phyloP scores from a whole-genome alignment of 257 asterid species.

The Primulina tabacum region DNA sequence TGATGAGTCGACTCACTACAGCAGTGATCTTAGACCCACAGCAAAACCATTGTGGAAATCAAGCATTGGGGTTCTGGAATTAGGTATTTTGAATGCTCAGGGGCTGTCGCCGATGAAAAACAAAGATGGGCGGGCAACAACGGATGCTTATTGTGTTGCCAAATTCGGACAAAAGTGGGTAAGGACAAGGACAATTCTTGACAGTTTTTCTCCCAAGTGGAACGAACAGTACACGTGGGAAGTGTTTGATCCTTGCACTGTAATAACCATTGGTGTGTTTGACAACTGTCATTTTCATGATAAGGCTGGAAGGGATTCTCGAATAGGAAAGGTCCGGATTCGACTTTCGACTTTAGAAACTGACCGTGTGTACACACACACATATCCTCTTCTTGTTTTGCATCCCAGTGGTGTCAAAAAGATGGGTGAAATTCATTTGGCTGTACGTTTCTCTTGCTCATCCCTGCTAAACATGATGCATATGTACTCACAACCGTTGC shows the following conservation, averaged over 20 bases:
- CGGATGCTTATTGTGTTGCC: slow-evolving; percentile 79
- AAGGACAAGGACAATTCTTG: slow-evolving; percentile 61
- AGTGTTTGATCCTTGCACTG: slow-evolving; percentile 74
- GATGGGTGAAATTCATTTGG: slow-evolving; percentile 78
- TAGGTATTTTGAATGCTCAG: slow-evolving; percentile 58
- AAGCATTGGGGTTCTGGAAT: slow-evolving; percentile 69
- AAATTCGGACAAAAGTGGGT: slow-evolving; percentile 73
- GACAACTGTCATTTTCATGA: slow-evolving; percentile 63
- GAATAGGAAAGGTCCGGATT: slow-evolving; percentile 72
- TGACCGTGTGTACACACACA: slow-evolving; percentile 61
- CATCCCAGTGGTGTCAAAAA: slow-evolving; percentile 69
- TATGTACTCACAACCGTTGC: slow-evolving; percentile 57
- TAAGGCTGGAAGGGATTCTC: slow-evolving; percentile 53
- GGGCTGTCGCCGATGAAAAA: slow-evolving; percentile 66
- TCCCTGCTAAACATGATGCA: slow-evolving; percentile 64
- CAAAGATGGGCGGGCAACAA: slow-evolving; percentile 50
- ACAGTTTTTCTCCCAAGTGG: slow-evolving; percentile 70
- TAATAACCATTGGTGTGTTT: slow-evolving; percentile 64
- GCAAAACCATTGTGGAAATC: slow-evolving; percentile 68
- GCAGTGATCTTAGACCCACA: slow-evolving; percentile 72
- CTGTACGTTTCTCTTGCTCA: slow-evolving; percentile 64
- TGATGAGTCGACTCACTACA: slow-evolving; percentile 70
- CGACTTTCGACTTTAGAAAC: slow-evolving; percentile 75
- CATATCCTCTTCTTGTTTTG: slow-evolving; percentile 63
- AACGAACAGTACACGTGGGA: slow-evolving; percentile 85